Percentiles rank a stretch among this genome's conserved stretches.
These are phyloP conservation scores for Pythium rhizo-oryzae DNA, from an alignment of 352 stramenopile genomes.

Conservation along the genomic window DNA sequence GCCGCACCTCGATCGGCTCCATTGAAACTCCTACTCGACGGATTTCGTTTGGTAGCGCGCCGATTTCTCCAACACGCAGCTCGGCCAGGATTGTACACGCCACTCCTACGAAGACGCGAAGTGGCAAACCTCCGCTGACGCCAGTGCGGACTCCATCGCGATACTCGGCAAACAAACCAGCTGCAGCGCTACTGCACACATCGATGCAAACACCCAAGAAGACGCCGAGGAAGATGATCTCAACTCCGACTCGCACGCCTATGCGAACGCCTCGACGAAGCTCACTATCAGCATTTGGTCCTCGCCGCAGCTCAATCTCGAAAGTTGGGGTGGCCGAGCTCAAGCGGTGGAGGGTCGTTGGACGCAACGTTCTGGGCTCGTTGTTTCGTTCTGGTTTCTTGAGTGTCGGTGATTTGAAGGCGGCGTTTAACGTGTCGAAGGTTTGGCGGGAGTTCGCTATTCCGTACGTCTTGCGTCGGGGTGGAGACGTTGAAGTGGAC, in stretches of 20 bases:
- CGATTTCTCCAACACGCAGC: conserved; percentile 1
- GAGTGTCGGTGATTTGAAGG: conserved; percentile 22
- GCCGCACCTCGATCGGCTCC: conserved; percentile 20
- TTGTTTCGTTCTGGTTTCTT: conserved; percentile 31
- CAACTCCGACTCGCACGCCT: conserved; percentile 15
- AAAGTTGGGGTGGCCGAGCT: conserved; percentile 15
- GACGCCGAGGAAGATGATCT: conserved; percentile 9
- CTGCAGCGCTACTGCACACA: conserved; percentile 2
- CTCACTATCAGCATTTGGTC: conserved; percentile 13
- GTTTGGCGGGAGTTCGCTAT: conserved; percentile 30
- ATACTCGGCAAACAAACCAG: neutral
- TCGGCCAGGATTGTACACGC: neutral
- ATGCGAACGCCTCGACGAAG: conserved; percentile 18
- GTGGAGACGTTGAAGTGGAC: neutral
- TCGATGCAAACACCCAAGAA: conserved; percentile 2
- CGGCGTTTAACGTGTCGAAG: conserved; percentile 25
- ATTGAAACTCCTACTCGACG: conserved; percentile 4
- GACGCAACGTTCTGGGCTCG: conserved; percentile 12
- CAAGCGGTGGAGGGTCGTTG: conserved; percentile 24
- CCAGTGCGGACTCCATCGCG: conserved; percentile 1
- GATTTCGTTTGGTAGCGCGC: neutral
- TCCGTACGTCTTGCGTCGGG: conserved; percentile 23
- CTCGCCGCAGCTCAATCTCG: conserved; percentile 15
- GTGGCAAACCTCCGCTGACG: conserved; percentile 3
- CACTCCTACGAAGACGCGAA: conserved; percentile 1